Percentiles rank a stretch among this genome's conserved stretches.
Conservation (phyloP, 371 early-diverging fungal species). For the Rhizopus stolonifer region DNA sequence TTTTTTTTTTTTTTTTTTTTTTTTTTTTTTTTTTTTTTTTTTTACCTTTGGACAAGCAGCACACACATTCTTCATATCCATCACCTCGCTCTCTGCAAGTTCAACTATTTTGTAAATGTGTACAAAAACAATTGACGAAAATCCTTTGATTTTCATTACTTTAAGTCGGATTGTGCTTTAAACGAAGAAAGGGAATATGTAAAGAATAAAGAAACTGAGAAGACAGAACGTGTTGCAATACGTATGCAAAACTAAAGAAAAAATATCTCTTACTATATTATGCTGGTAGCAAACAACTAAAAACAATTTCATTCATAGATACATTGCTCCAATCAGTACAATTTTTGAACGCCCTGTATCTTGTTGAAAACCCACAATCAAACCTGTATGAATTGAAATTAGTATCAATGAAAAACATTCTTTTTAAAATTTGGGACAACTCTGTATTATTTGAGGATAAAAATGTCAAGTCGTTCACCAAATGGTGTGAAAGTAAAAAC, state of each 20-base stretch:
- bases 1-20: too few relatives aligned
- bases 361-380: neutral
- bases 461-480: neutral
- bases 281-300: neutral
- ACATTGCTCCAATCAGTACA: neutral
- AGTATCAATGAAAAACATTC: conserved; percentile 1
- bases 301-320: conserved; percentile 1
- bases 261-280: too few relatives aligned
- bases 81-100: too few relatives aligned
- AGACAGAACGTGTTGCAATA: neutral
- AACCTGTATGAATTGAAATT: neutral
- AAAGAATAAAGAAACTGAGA: neutral
- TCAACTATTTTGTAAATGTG: too few relatives aligned
- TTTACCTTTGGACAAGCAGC: too few relatives aligned
- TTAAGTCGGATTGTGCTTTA: too few relatives aligned
- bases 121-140: too few relatives aligned
- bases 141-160: too few relatives aligned
- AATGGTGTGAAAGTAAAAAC: neutral
- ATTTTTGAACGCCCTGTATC: neutral
- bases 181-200: neutral
- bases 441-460: neutral
- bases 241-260: neutral
- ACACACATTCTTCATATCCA: too few relatives aligned
- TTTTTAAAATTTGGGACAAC: neutral
- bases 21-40: too few relatives aligned